Evolutionary conservation across 2,329 filamentous ascomycete genomes (phyloP), one percentile per base, ranked within the genome.

Genomic region (Epichloe elymi): DNA sequence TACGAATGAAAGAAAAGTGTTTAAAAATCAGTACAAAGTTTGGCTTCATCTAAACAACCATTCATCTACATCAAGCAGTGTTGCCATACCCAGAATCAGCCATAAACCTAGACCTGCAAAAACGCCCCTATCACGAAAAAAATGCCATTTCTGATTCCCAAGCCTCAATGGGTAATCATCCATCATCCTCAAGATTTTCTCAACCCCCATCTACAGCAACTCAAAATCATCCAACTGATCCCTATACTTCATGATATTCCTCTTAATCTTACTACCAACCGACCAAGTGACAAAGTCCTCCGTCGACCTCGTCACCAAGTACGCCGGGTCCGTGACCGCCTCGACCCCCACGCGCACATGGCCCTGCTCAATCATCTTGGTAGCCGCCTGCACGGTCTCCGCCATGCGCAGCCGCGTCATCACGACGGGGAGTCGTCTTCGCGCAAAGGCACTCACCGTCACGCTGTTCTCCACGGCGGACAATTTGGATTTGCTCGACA

Each of bases 231-330:
- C 91, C 69, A 96, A 70, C 74, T 95, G 88, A 68, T 96, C 89
- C 60, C 88, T 82, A 66, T 96, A 97, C 70, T 87, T 88, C 80
- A 95, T 83, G 57, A 96, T 95, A 65, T 89, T 93, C 64, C 86
- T 80, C 84, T 95, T 95, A 67, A 97, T 90, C 85, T 96, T 96
- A 69, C 88, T 94, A 54, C 88, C 88, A 61, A 94, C 87, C 10
- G 91, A 85, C 91, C 91, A 97, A 0, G 91, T 96, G 17, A 97
- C 86, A 65, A 94, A 95, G 70, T 97, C 91, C 70, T 97, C 91
- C 78, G 95, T 88, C 54, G 82, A 86, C 57, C 90, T 76, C 38
- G 88, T 93, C 7, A 97, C 88, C 49, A 96, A 69, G 61, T 89
- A 96, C 0, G 89, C 90, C 30, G 89, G 83, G 65, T 97, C 91